These are phyloP conservation scores for Syzygium oleosum DNA, from an alignment of 345 rosid genomes.

Conservation along the genomic window DNA sequence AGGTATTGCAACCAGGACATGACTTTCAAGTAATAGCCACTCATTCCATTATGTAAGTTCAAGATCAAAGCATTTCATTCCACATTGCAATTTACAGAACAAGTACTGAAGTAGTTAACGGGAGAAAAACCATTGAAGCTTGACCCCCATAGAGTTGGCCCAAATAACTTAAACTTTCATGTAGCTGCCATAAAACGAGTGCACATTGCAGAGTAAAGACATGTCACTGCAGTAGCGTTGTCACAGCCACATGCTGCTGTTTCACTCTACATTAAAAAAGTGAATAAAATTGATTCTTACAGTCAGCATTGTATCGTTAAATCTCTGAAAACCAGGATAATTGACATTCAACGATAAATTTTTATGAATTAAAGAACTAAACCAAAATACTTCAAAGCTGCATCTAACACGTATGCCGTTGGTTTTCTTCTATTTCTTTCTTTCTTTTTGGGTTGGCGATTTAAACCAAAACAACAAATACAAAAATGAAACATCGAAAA, in stretches of 20 bases:
- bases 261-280: background rate
- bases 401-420: background rate
- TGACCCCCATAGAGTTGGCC: background rate
- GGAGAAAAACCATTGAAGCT: background rate
- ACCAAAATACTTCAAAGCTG: background rate
- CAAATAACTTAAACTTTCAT: background rate
- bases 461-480: background rate
- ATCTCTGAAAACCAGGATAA: background rate
- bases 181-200: background rate
- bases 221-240: background rate
- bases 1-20: background rate
- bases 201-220: background rate
- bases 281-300: background rate
- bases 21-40: background rate
- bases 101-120: background rate
- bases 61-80: background rate
- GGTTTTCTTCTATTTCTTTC: background rate
- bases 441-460: background rate
- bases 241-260: background rate
- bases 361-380: background rate
- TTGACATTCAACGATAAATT: background rate
- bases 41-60: background rate
- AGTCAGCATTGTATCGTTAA: background rate
- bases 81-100: background rate
- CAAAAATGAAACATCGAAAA: background rate